These are phyloP conservation scores for Solanum bulbocastanum DNA, from an alignment of 257 asterid species.

Conservation along the genomic window DNA sequence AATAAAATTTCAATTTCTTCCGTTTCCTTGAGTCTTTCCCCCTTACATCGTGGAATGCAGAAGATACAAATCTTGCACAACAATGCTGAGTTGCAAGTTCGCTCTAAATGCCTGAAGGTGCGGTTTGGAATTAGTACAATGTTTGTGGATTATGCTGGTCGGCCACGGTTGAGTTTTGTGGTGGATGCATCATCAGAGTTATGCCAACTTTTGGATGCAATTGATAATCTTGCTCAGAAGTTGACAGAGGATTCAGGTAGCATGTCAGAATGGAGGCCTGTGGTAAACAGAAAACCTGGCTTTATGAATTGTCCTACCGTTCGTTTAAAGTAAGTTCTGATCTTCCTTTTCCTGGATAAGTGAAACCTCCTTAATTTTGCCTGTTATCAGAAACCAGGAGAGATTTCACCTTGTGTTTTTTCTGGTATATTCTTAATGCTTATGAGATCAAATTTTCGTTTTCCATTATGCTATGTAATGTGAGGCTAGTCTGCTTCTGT, in stretches of 20 bases:
- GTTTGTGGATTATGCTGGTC: slow-evolving; percentile 64
- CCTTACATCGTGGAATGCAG: slow-evolving; percentile 48
- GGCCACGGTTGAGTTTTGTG: slow-evolving; percentile 66
- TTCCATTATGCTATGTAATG: not conserved
- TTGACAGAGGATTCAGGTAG: slow-evolving; percentile 54
- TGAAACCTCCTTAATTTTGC: not conserved
- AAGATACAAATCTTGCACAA: slow-evolving; percentile 47
- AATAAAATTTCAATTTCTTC: slow-evolving; percentile 44
- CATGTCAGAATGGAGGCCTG: slow-evolving; percentile 77
- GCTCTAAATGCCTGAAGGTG: slow-evolving; percentile 45
- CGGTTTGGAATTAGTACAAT: slow-evolving; percentile 68
- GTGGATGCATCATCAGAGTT: slow-evolving; percentile 53
- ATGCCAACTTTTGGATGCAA: slow-evolving; percentile 44
- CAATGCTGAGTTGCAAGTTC: slow-evolving; percentile 42
- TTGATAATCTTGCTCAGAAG: slow-evolving; percentile 46
- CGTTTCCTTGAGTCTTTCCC: slow-evolving; percentile 37
- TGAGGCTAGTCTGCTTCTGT: not conserved
- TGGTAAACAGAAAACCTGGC: slow-evolving; percentile 62
- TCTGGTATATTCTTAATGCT: not conserved
- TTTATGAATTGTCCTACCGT: slow-evolving; percentile 58
- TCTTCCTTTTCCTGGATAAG: not conserved
- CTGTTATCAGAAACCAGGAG: not conserved
- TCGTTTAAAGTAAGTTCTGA: slow-evolving; percentile 64
- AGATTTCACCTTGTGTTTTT: not conserved
- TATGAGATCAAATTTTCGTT: not conserved